These are phyloP conservation scores for Spergularia bocconei DNA, from an alignment of 148 eudicot genomes.

Conservation along the genomic window DNA sequence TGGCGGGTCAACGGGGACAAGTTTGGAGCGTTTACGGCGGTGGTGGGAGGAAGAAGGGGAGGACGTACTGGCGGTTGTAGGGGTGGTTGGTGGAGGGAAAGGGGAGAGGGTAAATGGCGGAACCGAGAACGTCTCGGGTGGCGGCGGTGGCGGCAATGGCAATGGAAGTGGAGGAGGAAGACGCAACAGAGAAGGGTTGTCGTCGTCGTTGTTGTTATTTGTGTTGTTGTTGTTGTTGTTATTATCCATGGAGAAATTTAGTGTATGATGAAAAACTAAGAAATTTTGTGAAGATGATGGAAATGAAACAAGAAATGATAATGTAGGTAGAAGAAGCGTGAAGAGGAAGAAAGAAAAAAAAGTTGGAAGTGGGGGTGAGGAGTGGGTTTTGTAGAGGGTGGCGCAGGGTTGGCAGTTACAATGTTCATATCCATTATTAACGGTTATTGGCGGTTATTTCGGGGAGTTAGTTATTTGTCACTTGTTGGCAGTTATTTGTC, in stretches of 20 bases:
- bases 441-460: conserved; percentile 23
- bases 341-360: conserved; percentile 12
- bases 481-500: conserved; percentile 3
- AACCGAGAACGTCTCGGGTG: background rate
- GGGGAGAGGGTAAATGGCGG: background rate
- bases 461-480: conserved; percentile 2
- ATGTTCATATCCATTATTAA: background rate
- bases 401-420: conserved; percentile 6
- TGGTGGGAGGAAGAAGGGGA: conserved; percentile 9
- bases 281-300: background rate
- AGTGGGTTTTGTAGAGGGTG: conserved; percentile 23
- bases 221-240: background rate
- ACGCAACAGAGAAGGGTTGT: conserved; percentile 9
- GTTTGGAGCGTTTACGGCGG: conserved; percentile 10
- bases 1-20: conserved; percentile 12
- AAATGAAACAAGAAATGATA: background rate
- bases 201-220: background rate
- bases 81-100: background rate
- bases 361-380: conserved; percentile 20
- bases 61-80: conserved; percentile 24
- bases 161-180: conserved; percentile 13
- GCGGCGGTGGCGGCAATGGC: conserved; percentile 15
- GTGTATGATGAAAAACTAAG: background rate
- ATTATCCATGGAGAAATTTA: conserved; percentile 9
- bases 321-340: background rate